phyloP scores from a whole-genome alignment of 176 grass and related monocot genomes.

The Puccinellia tenuiflora region DNA sequence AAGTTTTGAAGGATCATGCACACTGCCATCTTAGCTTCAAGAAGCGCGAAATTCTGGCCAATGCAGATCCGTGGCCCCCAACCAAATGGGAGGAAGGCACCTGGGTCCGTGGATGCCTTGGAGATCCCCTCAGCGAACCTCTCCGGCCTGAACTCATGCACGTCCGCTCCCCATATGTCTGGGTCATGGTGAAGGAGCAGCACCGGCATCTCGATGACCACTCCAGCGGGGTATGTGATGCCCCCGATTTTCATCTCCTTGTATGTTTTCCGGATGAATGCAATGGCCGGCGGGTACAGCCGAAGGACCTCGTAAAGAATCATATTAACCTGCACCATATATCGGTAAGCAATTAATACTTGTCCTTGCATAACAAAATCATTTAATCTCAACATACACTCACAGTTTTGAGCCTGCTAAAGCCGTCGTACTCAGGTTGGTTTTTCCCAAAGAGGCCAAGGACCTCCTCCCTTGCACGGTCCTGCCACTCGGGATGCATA shows the following conservation, averaged over 20 bases:
- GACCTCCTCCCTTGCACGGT: constrained; percentile 40
- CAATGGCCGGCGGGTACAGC: constrained; percentile 25
- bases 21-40: background rate
- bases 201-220: background rate
- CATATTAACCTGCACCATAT: constrained; percentile 26
- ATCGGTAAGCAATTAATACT: background rate
- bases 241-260: background rate
- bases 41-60: background rate
- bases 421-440: constrained; percentile 16
- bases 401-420: constrained; percentile 28
- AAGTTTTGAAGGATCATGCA: background rate
- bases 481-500: constrained; percentile 49
- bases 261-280: background rate
- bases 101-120: background rate
- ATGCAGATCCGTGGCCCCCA: background rate
- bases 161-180: background rate
- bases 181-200: background rate
- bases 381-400: background rate
- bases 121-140: background rate
- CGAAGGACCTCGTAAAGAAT: constrained; percentile 37
- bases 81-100: background rate
- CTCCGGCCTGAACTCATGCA: background rate
- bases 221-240: background rate
- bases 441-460: constrained; percentile 15
- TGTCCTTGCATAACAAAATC: background rate